Percentiles rank a stretch among this genome's conserved stretches.
These are phyloP conservation scores for Suhomyces terraborum DNA, from an alignment of 1,139 yeast species.

Conservation along the genomic window DNA sequence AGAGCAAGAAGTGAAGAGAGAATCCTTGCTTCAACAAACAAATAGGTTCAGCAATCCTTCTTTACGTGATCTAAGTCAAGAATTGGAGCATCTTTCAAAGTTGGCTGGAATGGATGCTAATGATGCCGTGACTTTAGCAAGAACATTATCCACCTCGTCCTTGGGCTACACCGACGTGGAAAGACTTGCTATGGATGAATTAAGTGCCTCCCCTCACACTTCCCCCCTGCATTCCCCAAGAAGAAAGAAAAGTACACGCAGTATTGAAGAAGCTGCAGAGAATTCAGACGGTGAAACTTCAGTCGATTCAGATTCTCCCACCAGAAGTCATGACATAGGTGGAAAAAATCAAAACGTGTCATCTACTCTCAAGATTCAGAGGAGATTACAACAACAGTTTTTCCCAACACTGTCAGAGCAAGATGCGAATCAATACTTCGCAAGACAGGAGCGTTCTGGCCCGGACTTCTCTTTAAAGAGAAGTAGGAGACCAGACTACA, in stretches of 20 bases:
- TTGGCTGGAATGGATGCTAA: conserved; percentile 73
- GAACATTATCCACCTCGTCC: conserved; percentile 64
- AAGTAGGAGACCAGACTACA: conserved; percentile 45
- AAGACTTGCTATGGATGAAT: conserved; percentile 46
- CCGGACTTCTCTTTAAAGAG: conserved; percentile 39
- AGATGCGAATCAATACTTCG: conserved; percentile 1
- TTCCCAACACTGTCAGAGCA: conserved; percentile 14
- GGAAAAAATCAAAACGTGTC: conserved; percentile 5
- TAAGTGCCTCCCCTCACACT: conserved; percentile 24
- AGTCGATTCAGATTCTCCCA: conserved; percentile 17
- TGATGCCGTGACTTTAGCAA: conserved; percentile 74
- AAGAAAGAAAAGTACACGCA: conserved; percentile 8
- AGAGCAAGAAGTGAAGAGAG: conserved; percentile 11
- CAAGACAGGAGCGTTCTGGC: conserved; percentile 6
- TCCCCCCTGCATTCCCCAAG: conserved; percentile 19
- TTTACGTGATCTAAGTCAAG: conserved; percentile 64
- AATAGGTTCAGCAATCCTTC: conserved; percentile 51
- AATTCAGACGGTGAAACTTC: conserved; percentile 12
- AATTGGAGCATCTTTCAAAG: conserved; percentile 63
- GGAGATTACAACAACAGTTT: conserved; percentile 20
- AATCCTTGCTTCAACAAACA: conserved; percentile 14
- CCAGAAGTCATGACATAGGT: conserved; percentile 1
- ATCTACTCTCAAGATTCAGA: conserved; percentile 20
- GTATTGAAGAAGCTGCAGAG: conserved; percentile 8
- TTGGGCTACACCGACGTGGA: conserved; percentile 59